phyloP scores from a whole-genome alignment of 345 rosid species.

The Aegle marmelos region DNA sequence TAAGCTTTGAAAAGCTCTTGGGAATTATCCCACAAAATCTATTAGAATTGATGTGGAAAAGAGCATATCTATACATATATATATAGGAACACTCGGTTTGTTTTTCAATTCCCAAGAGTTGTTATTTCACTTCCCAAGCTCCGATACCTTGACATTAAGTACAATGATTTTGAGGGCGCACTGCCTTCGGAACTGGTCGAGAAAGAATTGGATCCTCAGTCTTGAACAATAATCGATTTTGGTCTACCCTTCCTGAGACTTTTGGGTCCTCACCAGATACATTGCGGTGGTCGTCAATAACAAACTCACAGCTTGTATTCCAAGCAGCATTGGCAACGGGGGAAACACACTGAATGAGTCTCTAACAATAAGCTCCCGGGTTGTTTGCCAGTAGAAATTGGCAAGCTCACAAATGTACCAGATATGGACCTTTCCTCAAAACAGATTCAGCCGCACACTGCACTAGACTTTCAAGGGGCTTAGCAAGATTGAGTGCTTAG shows the following conservation, averaged over 20 bases:
- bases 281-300: conserved; percentile 54
- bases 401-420: conserved; percentile 43
- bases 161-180: conserved; percentile 59
- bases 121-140: conserved; percentile 40
- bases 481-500: conserved; percentile 33
- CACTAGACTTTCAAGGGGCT: conserved; percentile 36
- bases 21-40: too few relatives aligned
- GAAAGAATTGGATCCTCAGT: conserved; percentile 58
- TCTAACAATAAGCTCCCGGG: conserved; percentile 50
- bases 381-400: conserved; percentile 62
- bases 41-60: too few relatives aligned
- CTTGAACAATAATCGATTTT: conserved; percentile 60
- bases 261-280: conserved; percentile 56
- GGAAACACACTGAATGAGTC: conserved; percentile 47
- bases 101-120: conserved; percentile 46
- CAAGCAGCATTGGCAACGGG: conserved; percentile 56
- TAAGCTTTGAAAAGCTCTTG: too few relatives aligned
- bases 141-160: conserved; percentile 56
- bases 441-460: conserved; percentile 44
- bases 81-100: conserved; percentile 69
- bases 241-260: conserved; percentile 42
- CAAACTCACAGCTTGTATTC: conserved; percentile 57
- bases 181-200: conserved; percentile 51
- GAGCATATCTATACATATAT: too few relatives aligned
- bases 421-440: conserved; percentile 45